phyloP scores from a whole-genome alignment of 2,329 filamentous ascomycete genomes.

The Balansia obtecta region DNA sequence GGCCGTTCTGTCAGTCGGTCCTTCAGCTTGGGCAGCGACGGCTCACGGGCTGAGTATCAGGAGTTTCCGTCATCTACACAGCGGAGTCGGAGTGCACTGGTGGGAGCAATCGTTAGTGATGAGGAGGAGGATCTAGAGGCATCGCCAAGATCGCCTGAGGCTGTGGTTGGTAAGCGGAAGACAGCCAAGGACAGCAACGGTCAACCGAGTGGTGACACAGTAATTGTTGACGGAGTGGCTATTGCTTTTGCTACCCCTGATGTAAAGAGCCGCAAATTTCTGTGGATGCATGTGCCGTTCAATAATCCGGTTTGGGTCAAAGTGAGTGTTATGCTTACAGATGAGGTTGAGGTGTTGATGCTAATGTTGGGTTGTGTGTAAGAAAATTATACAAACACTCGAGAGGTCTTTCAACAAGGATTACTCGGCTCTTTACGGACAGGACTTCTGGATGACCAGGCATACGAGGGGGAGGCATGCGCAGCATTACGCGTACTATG shows the following conservation, averaged over 20 bases:
- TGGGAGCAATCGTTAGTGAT: constrained; percentile 9
- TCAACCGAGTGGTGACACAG: constrained; percentile 14
- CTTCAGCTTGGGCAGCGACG: constrained; percentile 20
- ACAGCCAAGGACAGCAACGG: constrained; percentile 11
- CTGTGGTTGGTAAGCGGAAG: constrained; percentile 19
- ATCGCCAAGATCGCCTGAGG: constrained; percentile 21
- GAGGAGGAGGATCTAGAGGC: constrained; percentile 14
- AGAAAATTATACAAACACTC: constrained; percentile 33
- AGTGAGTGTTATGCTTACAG: constrained; percentile 19
- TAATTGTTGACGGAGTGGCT: constrained; percentile 16
- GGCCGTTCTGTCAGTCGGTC: constrained; percentile 22
- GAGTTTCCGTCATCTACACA: constrained; percentile 25
- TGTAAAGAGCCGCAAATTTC: constrained; percentile 32
- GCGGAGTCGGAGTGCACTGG: constrained; percentile 19
- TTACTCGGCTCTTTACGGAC: constrained; percentile 27
- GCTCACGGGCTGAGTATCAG: constrained; percentile 18
- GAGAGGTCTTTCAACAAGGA: constrained; percentile 25
- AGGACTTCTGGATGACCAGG: constrained; percentile 35
- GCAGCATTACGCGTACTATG: constrained; percentile 36
- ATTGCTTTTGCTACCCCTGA: constrained; percentile 21
- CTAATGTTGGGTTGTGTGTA: not conserved
- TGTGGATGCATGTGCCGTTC: constrained; percentile 45
- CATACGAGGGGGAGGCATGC: constrained; percentile 36
- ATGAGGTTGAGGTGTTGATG: not conserved
- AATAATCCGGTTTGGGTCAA: constrained; percentile 48